Conservation (phyloP, 805 yeast genomes). For the Starmerella roubikii region DNA sequence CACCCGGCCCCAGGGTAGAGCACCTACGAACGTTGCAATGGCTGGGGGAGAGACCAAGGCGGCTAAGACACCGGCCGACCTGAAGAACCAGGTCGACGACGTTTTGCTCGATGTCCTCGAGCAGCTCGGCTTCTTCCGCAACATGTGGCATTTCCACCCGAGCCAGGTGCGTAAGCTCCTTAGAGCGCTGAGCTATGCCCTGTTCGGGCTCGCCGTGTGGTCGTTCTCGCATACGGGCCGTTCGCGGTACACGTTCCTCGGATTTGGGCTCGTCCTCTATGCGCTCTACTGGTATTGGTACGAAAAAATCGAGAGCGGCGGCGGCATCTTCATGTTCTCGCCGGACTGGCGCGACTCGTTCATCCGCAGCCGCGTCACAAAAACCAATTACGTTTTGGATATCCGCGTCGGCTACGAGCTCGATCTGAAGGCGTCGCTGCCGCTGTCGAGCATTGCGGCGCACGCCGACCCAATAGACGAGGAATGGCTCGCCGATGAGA, state of each 20-base stretch:
- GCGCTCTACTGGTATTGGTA: conserved; percentile 12
- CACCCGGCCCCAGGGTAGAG: too few species aligned
- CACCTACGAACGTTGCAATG: too few species aligned
- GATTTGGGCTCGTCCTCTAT: conserved; percentile 8
- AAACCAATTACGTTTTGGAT: conserved; percentile 11
- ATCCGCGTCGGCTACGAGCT: conserved; percentile 11
- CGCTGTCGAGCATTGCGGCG: conserved; percentile 8
- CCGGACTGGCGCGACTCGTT: conserved; percentile 17
- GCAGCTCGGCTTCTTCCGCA: conserved; percentile 9
- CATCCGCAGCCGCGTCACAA: conserved; percentile 5
- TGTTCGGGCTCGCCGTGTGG: conserved; percentile 6
- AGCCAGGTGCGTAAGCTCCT: conserved; percentile 11
- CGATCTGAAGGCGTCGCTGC: conserved; percentile 8
- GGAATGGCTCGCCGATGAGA: conserved; percentile 15
- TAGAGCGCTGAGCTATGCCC: conserved; percentile 2
- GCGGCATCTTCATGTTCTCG: conserved; percentile 13
- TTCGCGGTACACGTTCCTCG: conserved; percentile 11
- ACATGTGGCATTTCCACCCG: conserved; percentile 16
- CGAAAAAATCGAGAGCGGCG: conserved; percentile 14
- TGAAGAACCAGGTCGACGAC: conserved; percentile 6
- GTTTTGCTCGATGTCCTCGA: conserved; percentile 9
- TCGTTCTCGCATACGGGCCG: conserved; percentile 8
- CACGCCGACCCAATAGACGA: conserved; percentile 4
- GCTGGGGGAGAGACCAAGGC: too few species aligned
- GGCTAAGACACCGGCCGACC: not conserved